These are phyloP conservation scores for Berberis vulgaris DNA, from an alignment of 164 flowering plant genomes.

Conservation along the genomic window DNA sequence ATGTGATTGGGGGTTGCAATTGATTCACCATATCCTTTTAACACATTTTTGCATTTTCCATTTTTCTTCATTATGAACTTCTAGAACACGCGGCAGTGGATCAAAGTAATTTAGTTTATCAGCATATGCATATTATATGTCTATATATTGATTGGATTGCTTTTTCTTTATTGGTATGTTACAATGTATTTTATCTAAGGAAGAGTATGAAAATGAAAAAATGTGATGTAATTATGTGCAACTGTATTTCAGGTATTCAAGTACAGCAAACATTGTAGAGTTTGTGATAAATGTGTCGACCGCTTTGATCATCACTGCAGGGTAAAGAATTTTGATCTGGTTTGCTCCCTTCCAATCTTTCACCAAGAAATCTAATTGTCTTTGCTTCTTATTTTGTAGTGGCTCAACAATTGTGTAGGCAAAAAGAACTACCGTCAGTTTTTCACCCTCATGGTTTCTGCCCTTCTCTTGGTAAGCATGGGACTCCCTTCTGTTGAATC, in stretches of 20 bases:
- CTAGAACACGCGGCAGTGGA: too few species aligned
- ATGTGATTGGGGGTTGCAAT: too few species aligned
- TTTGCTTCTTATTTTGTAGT: constrained; percentile 43
- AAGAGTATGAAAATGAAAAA: too few species aligned
- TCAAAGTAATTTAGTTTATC: too few species aligned
- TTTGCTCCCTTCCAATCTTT: background rate
- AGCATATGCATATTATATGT: too few species aligned
- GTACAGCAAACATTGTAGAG: constrained; percentile 98
- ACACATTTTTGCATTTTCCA: too few species aligned
- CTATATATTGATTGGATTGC: too few species aligned
- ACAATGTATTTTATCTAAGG: too few species aligned
- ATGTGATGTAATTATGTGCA: constrained; percentile 2
- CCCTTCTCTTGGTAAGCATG: constrained; percentile 84
- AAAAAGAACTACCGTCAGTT: constrained; percentile 80
- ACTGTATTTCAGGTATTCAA: constrained; percentile 65
- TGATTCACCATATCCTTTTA: too few species aligned
- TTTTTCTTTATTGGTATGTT: too few species aligned
- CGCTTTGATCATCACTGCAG: constrained; percentile 98
- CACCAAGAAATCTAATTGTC: constrained; percentile 6
- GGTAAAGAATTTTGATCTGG: constrained; percentile 30
- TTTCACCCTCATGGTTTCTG: constrained; percentile 82
- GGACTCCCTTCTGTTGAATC: constrained; percentile 5
- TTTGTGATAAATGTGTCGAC: constrained; percentile 98
- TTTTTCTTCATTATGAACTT: too few species aligned
- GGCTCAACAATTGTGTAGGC: constrained; percentile 98